Base-by-base conservation (phyloP, 345 rosid genomes). In the Toxicodendron radicans region DNA sequence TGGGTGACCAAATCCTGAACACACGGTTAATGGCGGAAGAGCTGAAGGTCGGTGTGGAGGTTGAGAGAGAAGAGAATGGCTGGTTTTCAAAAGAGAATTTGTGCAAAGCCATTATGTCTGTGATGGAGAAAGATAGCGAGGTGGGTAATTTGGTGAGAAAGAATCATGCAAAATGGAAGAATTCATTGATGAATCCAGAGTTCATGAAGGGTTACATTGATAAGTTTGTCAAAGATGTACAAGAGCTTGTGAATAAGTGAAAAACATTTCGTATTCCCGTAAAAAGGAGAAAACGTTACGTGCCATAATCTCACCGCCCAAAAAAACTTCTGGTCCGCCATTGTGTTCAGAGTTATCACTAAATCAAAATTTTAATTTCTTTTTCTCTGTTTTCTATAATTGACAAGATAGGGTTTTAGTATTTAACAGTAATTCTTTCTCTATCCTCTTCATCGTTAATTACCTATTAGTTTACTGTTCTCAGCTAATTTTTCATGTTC, bases 1-100 rank as follows among this genome's bases (percentile, higher is more conserved):
- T 83, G 60, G 87, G 85, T 11, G 93, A 91, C 66, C 93, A 89
- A 18, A 86, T 91, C n/a, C 68, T 91, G 79, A 85, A 87, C 78
- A 79, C 92, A 0, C 85, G 86, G 75, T 48, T 91, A 16, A 46
- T 89, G 87, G 78, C 80, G 1, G 79, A 83, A 32, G 92, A 91
- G 70, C 74, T 91, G 64, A 79, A 83, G 63, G 84, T 91, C 57
- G 92, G 83, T 0, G 85, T 91, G 33, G 89, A 87, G 73, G 91
- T 87, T 2, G 78, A 87, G 70, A 87, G 79, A 64, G 84, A 76
- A 46, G 88, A 84, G 70, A 80, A 79, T 60, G 90, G 94, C 0
- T 85, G 88, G 94, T 69, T 90, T 53, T 82, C 89, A 0, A 83
- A 80, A 73, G 84, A 76, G 73, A 85, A 82, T 45, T 63, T 90